These are phyloP conservation scores for Aspergillus heteromorphus DNA, from an alignment of 495 filamentous ascomycete genomes.

Conservation along the genomic window DNA sequence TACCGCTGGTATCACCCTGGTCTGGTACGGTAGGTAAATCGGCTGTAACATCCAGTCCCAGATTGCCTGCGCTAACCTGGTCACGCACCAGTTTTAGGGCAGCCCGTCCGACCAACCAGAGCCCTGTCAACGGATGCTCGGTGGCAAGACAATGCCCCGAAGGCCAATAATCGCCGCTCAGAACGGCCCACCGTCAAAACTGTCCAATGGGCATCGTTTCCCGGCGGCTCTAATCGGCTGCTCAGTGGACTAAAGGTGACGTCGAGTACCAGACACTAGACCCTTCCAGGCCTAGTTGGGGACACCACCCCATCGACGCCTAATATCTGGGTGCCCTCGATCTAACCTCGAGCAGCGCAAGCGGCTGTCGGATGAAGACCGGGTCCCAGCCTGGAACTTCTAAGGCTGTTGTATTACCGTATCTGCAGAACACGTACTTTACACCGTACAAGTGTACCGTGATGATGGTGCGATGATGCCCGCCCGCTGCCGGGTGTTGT, in stretches of 20 bases:
- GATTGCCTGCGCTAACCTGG: slow-evolving; percentile 19
- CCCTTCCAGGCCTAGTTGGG: neutral
- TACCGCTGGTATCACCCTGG: neutral
- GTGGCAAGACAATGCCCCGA: slow-evolving; percentile 22
- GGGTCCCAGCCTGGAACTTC: slow-evolving; percentile 7
- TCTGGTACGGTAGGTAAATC: neutral
- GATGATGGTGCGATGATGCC: slow-evolving; percentile 9
- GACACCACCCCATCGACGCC: slow-evolving; percentile 4
- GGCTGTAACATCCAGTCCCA: slow-evolving; percentile 13
- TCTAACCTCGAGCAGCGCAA: slow-evolving; percentile 4
- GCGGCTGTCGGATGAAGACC: slow-evolving; percentile 13
- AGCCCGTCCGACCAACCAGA: slow-evolving; percentile 17
- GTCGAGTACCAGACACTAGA: slow-evolving; percentile 10
- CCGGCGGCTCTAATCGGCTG: slow-evolving; percentile 11
- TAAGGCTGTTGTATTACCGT: slow-evolving; percentile 10
- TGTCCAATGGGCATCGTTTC: slow-evolving; percentile 10
- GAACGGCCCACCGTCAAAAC: neutral
- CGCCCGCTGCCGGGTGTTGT: slow-evolving; percentile 5
- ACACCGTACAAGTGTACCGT: neutral
- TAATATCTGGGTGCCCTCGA: slow-evolving; percentile 7
- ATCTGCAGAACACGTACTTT: neutral
- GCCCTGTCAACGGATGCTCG: slow-evolving; percentile 12
- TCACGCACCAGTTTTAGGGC: slow-evolving; percentile 31
- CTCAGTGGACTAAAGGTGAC: slow-evolving; percentile 15
- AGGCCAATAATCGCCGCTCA: slow-evolving; percentile 15